These are phyloP conservation scores for Dipsacomyces acuminosporus DNA, from an alignment of 371 early-diverging fungal genomes.

Conservation along the genomic window DNA sequence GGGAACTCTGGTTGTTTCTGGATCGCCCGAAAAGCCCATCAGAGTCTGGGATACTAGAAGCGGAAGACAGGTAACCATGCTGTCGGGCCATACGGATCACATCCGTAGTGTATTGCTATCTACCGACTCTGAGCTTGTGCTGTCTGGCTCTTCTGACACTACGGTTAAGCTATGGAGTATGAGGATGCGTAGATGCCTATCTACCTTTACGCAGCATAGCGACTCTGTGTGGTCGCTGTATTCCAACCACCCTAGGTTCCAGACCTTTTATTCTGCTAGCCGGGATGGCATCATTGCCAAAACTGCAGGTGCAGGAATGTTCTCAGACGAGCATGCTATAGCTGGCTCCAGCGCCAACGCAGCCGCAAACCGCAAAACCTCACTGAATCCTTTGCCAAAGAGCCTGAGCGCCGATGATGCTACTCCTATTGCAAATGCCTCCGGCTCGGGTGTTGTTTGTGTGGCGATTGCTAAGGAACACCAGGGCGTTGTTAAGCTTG, in stretches of 20 bases:
- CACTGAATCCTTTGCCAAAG: conserved; percentile 7
- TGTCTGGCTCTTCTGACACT: conserved; percentile 88
- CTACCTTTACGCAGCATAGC: conserved; percentile 82
- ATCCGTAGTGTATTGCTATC: conserved; percentile 83
- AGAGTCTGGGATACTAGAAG: conserved; percentile 85
- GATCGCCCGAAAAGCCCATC: conserved; percentile 87
- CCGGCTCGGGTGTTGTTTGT: conserved; percentile 48
- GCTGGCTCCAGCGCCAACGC: no score
- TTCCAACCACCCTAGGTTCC: conserved; percentile 76
- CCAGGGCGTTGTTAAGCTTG: conserved; percentile 74
- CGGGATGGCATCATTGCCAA: conserved; percentile 87
- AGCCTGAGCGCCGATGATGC: conserved; percentile 1
- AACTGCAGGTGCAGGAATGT: conserved; percentile 46
- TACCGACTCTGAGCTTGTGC: conserved; percentile 79
- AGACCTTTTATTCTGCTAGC: conserved; percentile 87
- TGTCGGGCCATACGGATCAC: conserved; percentile 92
- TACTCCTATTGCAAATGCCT: conserved; percentile 4
- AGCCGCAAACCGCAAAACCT: conserved; percentile 16
- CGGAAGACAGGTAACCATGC: conserved; percentile 64
- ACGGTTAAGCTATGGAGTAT: conserved; percentile 93
- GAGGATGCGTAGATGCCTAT: conserved; percentile 75
- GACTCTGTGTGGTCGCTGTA: conserved; percentile 89
- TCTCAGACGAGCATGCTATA: conserved; percentile 22
- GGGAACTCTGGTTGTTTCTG: conserved; percentile 69
- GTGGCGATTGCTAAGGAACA: conserved; percentile 82